A percentile compares a stretch with the other conserved stretches of the same genome.
These are phyloP conservation scores for Dentipellis sp. DNA, from an alignment of 768 basidiomycete species.

Conservation along the genomic window DNA sequence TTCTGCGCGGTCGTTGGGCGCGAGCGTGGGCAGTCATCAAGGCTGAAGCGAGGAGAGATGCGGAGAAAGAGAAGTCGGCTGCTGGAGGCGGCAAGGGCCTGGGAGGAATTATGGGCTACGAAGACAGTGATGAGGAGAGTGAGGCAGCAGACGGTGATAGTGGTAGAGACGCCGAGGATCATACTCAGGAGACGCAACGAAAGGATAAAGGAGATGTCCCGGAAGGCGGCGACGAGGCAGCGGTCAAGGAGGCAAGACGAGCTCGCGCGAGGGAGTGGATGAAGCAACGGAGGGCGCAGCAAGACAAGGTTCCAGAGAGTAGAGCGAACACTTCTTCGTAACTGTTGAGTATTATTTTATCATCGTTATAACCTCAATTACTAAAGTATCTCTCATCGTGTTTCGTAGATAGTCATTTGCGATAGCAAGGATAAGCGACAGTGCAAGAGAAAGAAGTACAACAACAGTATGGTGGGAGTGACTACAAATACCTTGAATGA, in stretches of 20 bases:
- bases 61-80: slow-evolving; percentile 15
- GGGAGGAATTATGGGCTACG: slow-evolving; percentile 52
- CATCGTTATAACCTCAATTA: background rate
- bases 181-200: background rate
- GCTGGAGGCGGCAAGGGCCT: slow-evolving; percentile 25
- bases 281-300: background rate
- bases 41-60: slow-evolving; percentile 29
- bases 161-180: background rate
- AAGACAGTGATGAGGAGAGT: slow-evolving; percentile 20
- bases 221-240: background rate
- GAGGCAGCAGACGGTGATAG: slow-evolving; percentile 3
- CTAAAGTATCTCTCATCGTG: no score
- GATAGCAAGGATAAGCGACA: background rate
- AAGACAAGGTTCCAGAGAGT: background rate
- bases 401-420: background rate
- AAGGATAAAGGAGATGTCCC: background rate
- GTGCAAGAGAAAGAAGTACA: background rate
- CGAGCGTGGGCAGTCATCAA: slow-evolving; percentile 52
- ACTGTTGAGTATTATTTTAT: background rate
- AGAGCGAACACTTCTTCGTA: background rate
- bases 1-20: slow-evolving; percentile 71
- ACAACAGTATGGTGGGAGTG: background rate
- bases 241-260: background rate
- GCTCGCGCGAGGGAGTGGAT: background rate
- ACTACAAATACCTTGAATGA: background rate